Evolutionary conservation across 345 rosid genomes (phyloP).

Genomic region (Rhodamnia rubescens): DNA sequence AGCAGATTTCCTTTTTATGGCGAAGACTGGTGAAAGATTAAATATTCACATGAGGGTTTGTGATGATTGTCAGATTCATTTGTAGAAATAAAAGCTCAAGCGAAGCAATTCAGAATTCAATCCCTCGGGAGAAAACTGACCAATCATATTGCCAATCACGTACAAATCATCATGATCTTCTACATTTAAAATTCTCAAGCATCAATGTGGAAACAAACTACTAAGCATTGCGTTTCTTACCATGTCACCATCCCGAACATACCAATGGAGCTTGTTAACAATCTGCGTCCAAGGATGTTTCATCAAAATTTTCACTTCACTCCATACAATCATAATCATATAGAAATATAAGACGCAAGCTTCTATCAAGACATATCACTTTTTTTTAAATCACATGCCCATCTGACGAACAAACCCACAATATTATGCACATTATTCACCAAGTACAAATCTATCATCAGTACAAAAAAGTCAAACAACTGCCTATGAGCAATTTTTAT

Average conservation of each 20-base stretch:
- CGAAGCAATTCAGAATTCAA: not conserved
- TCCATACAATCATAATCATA: not conserved
- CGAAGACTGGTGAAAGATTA: not conserved
- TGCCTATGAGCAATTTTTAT: too few relatives aligned
- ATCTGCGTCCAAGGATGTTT: slow-evolving; percentile 39
- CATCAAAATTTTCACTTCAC: not conserved
- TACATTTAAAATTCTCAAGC: too few relatives aligned
- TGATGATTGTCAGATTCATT: not conserved
- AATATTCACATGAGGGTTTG: too few relatives aligned
- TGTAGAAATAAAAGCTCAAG: not conserved
- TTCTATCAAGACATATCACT: too few relatives aligned
- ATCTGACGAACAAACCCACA: too few relatives aligned
- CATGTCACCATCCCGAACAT: slow-evolving; percentile 74
- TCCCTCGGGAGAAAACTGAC: not conserved
- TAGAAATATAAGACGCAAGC: not conserved
- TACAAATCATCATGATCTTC: too few relatives aligned
- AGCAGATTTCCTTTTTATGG: not conserved
- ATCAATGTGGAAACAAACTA: not conserved
- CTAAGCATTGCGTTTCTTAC: slow-evolving; percentile 25
- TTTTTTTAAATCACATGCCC: too few relatives aligned
- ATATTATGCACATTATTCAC: too few relatives aligned
- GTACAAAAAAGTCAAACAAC: too few relatives aligned
- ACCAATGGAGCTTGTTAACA: slow-evolving; percentile 74
- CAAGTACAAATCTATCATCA: too few relatives aligned
- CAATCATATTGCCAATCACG: too few relatives aligned